Base-by-base conservation (phyloP, 495 filamentous ascomycete genomes). In the Cenococcum geophilum region DNA sequence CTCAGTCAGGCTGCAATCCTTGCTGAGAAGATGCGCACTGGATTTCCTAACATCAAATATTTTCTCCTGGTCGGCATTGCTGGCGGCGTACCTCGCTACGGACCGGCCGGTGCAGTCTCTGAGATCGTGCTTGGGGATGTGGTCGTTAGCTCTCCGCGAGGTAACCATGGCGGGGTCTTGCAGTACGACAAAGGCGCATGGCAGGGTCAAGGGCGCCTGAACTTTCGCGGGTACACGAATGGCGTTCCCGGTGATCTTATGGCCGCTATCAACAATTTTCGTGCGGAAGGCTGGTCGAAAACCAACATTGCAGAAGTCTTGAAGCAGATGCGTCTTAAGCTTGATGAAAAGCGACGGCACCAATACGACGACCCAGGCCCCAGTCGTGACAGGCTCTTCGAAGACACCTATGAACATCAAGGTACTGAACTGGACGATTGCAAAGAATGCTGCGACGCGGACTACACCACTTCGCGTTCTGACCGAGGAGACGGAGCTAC, bases 121-220 rank as follows among this genome's bases (percentile, higher is more conserved):
- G 25, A 54, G 11, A 71, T 76, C 22, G 68, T 71, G 6, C 67
- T 77, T 2, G 74, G 75, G 6, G 73, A 76, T 68, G 60, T 77
- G 1, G 73, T 76, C 0, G 69, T 76, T 27, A 74, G 74, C 45
- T 62, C 72, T 43, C 72, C 70, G 1, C 42, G n/a, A 37, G 61
- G 60, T 25, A 50, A 48, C 9, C 62, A 70, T 49, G 62, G 69
- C 25, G 73, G 72, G 0, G 72, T 72, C 0, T 37, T 76, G 5
- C 73, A 74, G 53, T 76, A 74, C 59, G 72, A 76, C 45, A 25
- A 10, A 8, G 45, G 45, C 6, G 20, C 12, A 22, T 49, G 20
- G 14, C 5, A 8, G 6, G 36, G 14, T 14, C 9, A 20, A n/a
- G 45, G 45, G 20, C n/a, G n/a, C n/a, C 20, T 49, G 5, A 20